phyloP scores from a whole-genome alignment of 2,329 filamentous ascomycete species.

The Clathrospora elynae region DNA sequence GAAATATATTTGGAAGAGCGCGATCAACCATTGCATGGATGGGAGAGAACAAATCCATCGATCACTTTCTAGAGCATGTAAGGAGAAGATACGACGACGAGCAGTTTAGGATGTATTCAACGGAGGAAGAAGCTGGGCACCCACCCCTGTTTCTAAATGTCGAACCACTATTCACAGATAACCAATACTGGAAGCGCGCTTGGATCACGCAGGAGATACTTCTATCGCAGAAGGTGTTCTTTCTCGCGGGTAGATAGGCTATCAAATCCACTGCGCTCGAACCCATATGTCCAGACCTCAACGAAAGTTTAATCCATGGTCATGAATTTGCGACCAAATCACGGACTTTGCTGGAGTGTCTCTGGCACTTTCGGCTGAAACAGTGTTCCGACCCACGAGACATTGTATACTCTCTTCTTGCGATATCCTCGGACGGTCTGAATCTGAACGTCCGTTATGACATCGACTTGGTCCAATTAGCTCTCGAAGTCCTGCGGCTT shows the following conservation, averaged over 20 bases:
- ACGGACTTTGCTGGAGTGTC: background rate
- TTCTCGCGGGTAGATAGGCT: background rate
- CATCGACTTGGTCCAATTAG: background rate
- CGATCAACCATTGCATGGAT: background rate
- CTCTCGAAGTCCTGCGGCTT: background rate
- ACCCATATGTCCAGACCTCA: too few relatives aligned
- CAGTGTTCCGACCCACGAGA: slow-evolving; percentile 5
- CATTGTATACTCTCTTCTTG: slow-evolving; percentile 7
- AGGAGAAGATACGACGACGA: too few relatives aligned
- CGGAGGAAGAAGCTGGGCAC: too few relatives aligned
- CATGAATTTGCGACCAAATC: too few relatives aligned
- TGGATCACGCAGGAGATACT: slow-evolving; percentile 13
- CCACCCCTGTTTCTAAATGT: background rate
- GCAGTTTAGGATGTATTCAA: too few relatives aligned
- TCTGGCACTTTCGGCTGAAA: background rate
- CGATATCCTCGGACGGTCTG: background rate
- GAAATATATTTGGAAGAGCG: slow-evolving; percentile 18
- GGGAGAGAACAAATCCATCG: background rate
- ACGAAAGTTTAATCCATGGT: too few relatives aligned
- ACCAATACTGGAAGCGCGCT: slow-evolving; percentile 36
- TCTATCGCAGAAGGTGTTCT: background rate
- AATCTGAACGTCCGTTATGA: slow-evolving; percentile 3
- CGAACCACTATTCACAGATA: background rate
- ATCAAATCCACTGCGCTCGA: background rate
- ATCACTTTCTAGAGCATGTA: background rate